A percentile compares a stretch with the other conserved stretches of the same genome.
phyloP scores from a whole-genome alignment of 768 basidiomycete species.

The Russula abietina region DNA sequence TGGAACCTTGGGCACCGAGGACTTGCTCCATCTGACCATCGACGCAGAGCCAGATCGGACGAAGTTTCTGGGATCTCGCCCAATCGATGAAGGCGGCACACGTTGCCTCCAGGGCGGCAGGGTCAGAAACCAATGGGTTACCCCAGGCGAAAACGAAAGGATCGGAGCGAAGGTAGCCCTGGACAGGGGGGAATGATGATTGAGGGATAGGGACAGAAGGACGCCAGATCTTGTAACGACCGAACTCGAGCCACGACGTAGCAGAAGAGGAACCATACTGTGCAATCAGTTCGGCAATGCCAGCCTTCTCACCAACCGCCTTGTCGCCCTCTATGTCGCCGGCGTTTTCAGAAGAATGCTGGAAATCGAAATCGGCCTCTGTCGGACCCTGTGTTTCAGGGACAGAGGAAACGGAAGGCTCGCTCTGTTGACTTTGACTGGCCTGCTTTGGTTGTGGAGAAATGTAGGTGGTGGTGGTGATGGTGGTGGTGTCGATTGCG shows the following conservation, averaged over 20 bases:
- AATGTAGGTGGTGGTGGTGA: too few relatives aligned
- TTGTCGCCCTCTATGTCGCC: conserved; percentile 10
- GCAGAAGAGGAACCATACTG: conserved; percentile 61
- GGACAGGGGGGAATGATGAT: conserved; percentile 50
- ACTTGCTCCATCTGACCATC: conserved; percentile 46
- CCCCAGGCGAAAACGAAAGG: conserved; percentile 33
- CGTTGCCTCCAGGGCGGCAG: conserved; percentile 39
- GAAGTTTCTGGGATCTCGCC: conserved; percentile 40
- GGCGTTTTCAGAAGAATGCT: not conserved
- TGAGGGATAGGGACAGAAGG: conserved; percentile 56
- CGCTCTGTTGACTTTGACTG: not conserved
- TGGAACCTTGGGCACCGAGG: conserved; percentile 36
- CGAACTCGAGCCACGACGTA: conserved; percentile 63
- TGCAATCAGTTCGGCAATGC: conserved; percentile 43
- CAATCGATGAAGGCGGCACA: conserved; percentile 39
- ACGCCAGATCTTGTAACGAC: conserved; percentile 43
- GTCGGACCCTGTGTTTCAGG: not conserved
- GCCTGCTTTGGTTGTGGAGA: not conserved
- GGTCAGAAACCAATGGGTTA: conserved; percentile 23
- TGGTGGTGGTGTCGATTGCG: not conserved
- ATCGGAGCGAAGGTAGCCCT: conserved; percentile 54
- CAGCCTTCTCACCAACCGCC: conserved; percentile 16
- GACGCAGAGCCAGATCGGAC: conserved; percentile 56
- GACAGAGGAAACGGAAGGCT: not conserved
- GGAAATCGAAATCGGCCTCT: conserved; percentile 16